Base-by-base conservation (phyloP, 2,329 filamentous ascomycete species). In the Laburnicola sp. region DNA sequence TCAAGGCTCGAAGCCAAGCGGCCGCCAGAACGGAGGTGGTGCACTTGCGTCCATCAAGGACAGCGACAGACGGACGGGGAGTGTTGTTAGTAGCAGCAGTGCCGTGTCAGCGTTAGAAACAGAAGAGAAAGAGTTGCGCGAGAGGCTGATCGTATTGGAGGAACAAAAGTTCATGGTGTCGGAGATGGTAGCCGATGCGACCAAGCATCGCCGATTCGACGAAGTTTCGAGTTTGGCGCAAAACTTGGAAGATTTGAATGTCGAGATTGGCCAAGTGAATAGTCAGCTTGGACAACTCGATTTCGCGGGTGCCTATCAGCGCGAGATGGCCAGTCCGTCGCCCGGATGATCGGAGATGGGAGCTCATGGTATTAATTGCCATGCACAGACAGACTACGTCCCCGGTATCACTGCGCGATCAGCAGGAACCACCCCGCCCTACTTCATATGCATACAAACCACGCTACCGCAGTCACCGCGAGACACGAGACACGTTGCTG, bases 121-220 rank as follows among this genome's bases (percentile, higher is more conserved):
- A 0, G 91, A 96, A 68, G 91, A 96, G 71, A 93, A 90, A 68
- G 84, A 89, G 21, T 76, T 95, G 1, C 83, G 88, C 11, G 91
- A 96, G 64, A 80, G 85, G 3, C 76, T 96, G 9, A 88, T 94
- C 27, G 86, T 97, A 5, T 79, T 97, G 1, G 91, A 96, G 70
- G 92, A 97, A 74, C 92, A 97, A 71, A 87, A 86, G 57, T 96
- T 95, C 73, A 85, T 96, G 74, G 91, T 97, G 0, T 84, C 86
- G 32, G 86, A 89, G 61, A 96, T 96, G 91, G 84, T 96, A 38
- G 83, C 83, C 6, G 84, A 86, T 53, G 90, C 91, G 0, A 87
- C 86, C 41, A 86, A 86, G 36, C 83, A 88, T 8, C 79, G 89
- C 26, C 85, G 89, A 51, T 95, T 96, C 60, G 92, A 96, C 64